Conservation (phyloP, 306 rosid species). For the Malus sieversii region DNA sequence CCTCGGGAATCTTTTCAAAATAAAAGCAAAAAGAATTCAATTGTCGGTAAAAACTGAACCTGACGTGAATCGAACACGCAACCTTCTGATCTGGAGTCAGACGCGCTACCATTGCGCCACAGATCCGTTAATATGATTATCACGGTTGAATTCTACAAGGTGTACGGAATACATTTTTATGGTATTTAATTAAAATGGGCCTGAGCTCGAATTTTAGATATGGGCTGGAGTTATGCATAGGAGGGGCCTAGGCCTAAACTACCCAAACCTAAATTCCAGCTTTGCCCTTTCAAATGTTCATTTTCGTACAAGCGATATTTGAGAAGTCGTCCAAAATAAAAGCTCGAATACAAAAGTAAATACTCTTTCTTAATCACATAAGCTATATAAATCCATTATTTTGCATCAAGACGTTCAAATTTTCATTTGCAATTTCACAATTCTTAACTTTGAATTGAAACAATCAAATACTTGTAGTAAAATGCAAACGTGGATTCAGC, state of each 20-base stretch:
- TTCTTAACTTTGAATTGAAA: not conserved
- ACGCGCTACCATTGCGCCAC: conserved; percentile 29
- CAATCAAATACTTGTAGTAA: not conserved
- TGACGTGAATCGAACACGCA: conserved; percentile 23
- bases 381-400: no score
- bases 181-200: not conserved
- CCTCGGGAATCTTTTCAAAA: not conserved
- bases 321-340: no score
- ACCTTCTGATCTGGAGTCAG: conserved; percentile 35
- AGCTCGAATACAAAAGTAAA: not conserved
- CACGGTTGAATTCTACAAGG: rapidly evolving
- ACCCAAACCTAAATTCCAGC: not conserved
- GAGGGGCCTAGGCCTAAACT: not conserved
- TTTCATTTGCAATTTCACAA: not conserved
- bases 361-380: not conserved
- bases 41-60: not conserved
- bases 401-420: not conserved
- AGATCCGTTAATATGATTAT: not conserved
- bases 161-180: not conserved
- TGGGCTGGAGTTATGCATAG: not conserved
- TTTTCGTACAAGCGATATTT: no score
- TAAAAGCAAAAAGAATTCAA: not conserved
- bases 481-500: not conserved
- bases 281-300: not conserved
- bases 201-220: not conserved